Evolutionary conservation across 139 green algal genomes (phyloP).

Genomic region (Volvox africanus): DNA sequence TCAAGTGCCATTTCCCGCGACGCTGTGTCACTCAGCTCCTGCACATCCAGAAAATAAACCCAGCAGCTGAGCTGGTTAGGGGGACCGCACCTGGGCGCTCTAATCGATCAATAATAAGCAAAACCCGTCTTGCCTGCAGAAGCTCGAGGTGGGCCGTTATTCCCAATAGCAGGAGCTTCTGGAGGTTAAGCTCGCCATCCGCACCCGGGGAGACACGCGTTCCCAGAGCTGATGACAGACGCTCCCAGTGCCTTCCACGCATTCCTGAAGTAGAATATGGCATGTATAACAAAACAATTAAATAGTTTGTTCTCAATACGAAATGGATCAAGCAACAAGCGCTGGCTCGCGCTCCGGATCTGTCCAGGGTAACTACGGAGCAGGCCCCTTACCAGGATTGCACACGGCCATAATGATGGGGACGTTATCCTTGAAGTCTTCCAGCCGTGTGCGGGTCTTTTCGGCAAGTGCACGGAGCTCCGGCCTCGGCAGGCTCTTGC

Average conservation of each 20-base stretch:
- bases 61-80: no score
- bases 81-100: no score
- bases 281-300: no score
- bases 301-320: neutral
- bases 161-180: slow-evolving; percentile 40
- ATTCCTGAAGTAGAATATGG: slow-evolving; percentile 52
- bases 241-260: slow-evolving; percentile 68
- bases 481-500: slow-evolving; percentile 51
- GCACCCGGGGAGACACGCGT: slow-evolving; percentile 31
- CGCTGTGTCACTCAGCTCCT: slow-evolving; percentile 65
- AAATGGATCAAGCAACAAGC: no score
- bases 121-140: slow-evolving; percentile 33
- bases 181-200: slow-evolving; percentile 45
- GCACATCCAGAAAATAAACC: neutral
- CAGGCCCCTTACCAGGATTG: slow-evolving; percentile 60
- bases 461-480: slow-evolving; percentile 58
- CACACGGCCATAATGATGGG: slow-evolving; percentile 65
- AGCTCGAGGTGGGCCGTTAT: slow-evolving; percentile 43
- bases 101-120: no score
- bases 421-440: slow-evolving; percentile 61
- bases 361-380: neutral
- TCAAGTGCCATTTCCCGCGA: slow-evolving; percentile 69
- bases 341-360: no score
- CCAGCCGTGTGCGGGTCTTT: slow-evolving; percentile 58
- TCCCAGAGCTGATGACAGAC: slow-evolving; percentile 55